Base-by-base conservation (phyloP, 306 rosid species). In the Alnus rubra region DNA sequence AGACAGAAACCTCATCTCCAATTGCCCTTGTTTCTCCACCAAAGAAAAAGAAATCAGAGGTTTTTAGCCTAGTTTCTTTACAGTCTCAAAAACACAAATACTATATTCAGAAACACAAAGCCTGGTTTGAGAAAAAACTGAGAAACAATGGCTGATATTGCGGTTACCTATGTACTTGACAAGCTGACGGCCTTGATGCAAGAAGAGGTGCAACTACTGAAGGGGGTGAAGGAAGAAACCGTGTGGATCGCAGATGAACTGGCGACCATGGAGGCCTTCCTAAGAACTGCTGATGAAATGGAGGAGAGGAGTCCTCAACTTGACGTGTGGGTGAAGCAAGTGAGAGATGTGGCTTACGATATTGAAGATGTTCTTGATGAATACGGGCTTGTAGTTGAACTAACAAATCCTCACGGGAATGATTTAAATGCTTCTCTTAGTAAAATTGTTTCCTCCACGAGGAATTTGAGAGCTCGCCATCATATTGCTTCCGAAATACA, bases 281-380 rank as follows among this genome's bases (percentile, higher is more conserved):
- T 88, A 45, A 78, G 76, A 68, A 16, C 2, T 47, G 92, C 84
- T 62, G 90, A 88, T 76, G 76, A 80, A 12, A 11, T 75, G 30
- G 88, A 84, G 64, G 86, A 82, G 53, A 77, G 19, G 73, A 84
- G 81, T 42, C 87, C 82, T 72, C 86, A 80, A 76, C 77, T 86
- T 82, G 78, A 82, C 80, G 84, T 69, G 35, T 84, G 87, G 90
- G 80, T 88, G 33, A 86, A 84, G 49, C 76, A 75, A 23, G 82
- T 88, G 3, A 86, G 90, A 84, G 82, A 80, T 9, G 74, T 86
- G 58, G 88, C 82, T 74, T 51, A 75, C 18, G 92, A 82, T 54
- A 87, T 78, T 84, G 92, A 88, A 80, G 90, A 88, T 60, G 86
- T 85, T 50, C 76, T 88, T 63, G 92, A 86, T 7, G 87, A 88